Conservation (phyloP, 1,139 yeast species). For the Pichia kudriavzevii region DNA sequence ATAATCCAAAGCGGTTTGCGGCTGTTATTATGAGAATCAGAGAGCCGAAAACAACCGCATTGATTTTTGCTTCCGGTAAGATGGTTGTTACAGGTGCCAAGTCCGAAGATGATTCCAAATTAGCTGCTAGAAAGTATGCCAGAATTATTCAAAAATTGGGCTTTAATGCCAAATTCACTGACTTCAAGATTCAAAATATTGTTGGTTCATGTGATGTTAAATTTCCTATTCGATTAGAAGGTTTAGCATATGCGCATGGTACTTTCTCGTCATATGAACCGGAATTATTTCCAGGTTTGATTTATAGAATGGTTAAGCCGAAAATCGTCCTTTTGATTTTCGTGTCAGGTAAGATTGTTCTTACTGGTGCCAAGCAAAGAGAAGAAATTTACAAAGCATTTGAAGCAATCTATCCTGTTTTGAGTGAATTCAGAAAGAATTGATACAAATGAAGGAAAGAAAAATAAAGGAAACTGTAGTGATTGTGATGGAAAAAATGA, state of each 20-base stretch:
- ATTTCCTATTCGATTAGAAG: constrained; percentile 95
- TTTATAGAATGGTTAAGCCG: constrained; percentile 99
- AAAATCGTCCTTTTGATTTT: constrained; percentile 91
- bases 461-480: too few relatives aligned
- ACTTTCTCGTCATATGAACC: constrained; percentile 99
- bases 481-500: too few relatives aligned
- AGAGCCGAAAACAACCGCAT: constrained; percentile 97
- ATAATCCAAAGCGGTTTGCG: constrained; percentile 97
- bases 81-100: constrained; percentile 99
- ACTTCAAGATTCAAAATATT: constrained; percentile 93
- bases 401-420: constrained; percentile 95
- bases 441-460: constrained; percentile 27
- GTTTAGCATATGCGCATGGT: constrained; percentile 96
- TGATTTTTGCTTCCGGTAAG: constrained; percentile 96
- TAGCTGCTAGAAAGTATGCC: constrained; percentile 96
- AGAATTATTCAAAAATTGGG: constrained; percentile 97
- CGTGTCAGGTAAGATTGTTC: constrained; percentile 94
- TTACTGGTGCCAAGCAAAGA: constrained; percentile 98
- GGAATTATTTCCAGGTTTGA: constrained; percentile 94
- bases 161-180: constrained; percentile 91
- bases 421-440: constrained; percentile 93
- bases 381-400: constrained; percentile 98
- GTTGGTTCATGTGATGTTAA: constrained; percentile 99
- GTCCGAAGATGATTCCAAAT: constrained; percentile 93
- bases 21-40: constrained; percentile 99